Base-by-base conservation (phyloP, 306 rosid genomes). In the Astragalus membranaceus region DNA sequence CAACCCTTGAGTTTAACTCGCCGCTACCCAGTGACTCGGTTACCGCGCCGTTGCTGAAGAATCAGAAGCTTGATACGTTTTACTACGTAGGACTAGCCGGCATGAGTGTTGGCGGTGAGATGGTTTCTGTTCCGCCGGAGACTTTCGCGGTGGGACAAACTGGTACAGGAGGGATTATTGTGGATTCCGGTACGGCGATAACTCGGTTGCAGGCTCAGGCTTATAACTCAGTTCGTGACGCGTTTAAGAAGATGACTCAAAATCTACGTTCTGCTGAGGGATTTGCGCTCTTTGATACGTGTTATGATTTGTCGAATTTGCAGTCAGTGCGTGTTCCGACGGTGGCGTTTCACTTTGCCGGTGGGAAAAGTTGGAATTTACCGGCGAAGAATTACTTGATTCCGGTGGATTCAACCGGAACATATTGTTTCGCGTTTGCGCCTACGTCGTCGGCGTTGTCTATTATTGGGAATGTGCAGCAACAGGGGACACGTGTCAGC, bases 401-500 rank as follows among this genome's bases (percentile, higher is more conserved):
- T 8, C 97, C 95, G 37, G 95, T 90, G 54, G 96, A 94, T 5
- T 10, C 61, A 0, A 4, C 80, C 16, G 99, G 97, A 0, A 87
- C 86, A 0, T 94, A 53, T 32, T 94, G 99, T 42, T 91, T 94
- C 29, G 99, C 97, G 1, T 94, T 94, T 50, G 97, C 99, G 8
- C 91, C 99, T 3, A 82, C 98, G 79, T 1, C 88, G 75, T 79
- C 92, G 73, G 1, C 84, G 1, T 0, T 84, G 53, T 87, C 99
- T 0, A 94, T 94, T 20, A 83, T 94, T 4, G 97, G 99, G 6
- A 94, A 91, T 12, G 89, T 94, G 2, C 99, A 94, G 85, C 99
- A 94, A 37, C 99, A 94, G 13, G 99, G 97, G 84, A 94, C 87
- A 73, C 99, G 99, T 87, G 99, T 94, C 88, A 87, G 75, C 52